Conservation (phyloP, 306 rosid species). For the Fragaria iinumae region DNA sequence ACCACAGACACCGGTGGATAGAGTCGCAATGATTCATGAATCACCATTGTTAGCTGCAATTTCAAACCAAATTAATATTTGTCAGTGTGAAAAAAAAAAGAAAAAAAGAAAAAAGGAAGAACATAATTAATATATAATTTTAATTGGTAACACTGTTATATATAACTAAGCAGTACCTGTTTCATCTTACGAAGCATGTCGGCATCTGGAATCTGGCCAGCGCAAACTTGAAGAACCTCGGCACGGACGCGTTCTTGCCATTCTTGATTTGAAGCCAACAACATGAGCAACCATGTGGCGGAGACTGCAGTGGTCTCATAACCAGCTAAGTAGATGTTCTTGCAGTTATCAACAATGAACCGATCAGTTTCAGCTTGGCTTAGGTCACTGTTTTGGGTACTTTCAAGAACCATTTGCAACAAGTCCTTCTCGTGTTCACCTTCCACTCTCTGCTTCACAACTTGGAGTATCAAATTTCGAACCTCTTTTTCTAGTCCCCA, state of each 20-base stretch:
- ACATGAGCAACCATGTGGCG: conserved; percentile 43
- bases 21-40: conserved; percentile 27
- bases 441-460: conserved; percentile 6
- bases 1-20: conserved; percentile 23
- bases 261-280: conserved; percentile 42
- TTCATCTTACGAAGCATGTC: conserved; percentile 47
- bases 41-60: conserved; percentile 29
- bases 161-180: conserved; percentile 18
- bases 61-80: not conserved
- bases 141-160: no score
- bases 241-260: conserved; percentile 46
- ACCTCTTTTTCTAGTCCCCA: conserved; percentile 50
- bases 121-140: no score
- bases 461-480: conserved; percentile 27
- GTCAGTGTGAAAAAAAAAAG: not conserved
- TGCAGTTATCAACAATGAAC: conserved; percentile 39
- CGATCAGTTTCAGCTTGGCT: conserved; percentile 19
- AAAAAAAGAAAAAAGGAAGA: no score
- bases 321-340: conserved; percentile 40
- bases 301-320: conserved; percentile 43
- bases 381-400: conserved; percentile 29
- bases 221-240: conserved; percentile 36
- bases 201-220: conserved; percentile 25
- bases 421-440: conserved; percentile 26
- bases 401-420: conserved; percentile 38